Conservation (phyloP, 169 alveolate species). For the Neospora caninum region DNA sequence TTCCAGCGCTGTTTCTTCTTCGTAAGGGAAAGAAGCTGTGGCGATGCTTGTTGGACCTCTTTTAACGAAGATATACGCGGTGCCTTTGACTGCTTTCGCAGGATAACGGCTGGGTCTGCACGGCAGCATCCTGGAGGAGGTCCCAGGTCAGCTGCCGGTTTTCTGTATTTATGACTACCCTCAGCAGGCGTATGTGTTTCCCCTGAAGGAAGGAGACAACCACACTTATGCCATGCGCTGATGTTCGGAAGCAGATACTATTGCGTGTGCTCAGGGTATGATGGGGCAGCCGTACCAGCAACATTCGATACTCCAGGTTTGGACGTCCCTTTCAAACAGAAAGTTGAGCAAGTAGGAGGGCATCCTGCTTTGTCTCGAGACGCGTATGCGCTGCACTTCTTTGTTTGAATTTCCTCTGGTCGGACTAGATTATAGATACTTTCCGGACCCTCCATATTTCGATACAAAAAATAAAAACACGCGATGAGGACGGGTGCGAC, state of each 20-base stretch:
- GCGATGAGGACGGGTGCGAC: background rate
- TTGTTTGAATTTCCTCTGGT: background rate
- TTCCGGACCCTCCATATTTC: background rate
- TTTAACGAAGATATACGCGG: background rate
- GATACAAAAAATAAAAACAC: too few species aligned
- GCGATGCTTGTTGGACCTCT: background rate
- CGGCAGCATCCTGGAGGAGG: slow-evolving; percentile 5
- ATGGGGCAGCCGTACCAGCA: slow-evolving; percentile 19
- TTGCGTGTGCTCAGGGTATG: too few species aligned
- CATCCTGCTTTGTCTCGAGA: slow-evolving; percentile 5
- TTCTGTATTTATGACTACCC: background rate
- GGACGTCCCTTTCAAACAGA: slow-evolving; percentile 44
- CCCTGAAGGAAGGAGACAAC: background rate
- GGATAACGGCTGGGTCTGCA: background rate
- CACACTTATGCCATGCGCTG: background rate
- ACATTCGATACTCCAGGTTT: slow-evolving; percentile 42
- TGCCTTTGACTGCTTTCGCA: slow-evolving; percentile 7
- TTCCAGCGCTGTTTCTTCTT: background rate
- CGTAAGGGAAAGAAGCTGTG: background rate
- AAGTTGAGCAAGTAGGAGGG: slow-evolving; percentile 43
- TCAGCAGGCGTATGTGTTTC: background rate
- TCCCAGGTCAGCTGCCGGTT: slow-evolving; percentile 2
- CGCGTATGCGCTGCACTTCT: background rate
- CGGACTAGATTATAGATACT: background rate
- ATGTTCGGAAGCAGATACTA: too few species aligned